Percentiles rank a stretch among this genome's conserved stretches.
Evolutionary conservation across 768 basidiomycete genomes (phyloP).

Genomic region (Lentinula detonsa): DNA sequence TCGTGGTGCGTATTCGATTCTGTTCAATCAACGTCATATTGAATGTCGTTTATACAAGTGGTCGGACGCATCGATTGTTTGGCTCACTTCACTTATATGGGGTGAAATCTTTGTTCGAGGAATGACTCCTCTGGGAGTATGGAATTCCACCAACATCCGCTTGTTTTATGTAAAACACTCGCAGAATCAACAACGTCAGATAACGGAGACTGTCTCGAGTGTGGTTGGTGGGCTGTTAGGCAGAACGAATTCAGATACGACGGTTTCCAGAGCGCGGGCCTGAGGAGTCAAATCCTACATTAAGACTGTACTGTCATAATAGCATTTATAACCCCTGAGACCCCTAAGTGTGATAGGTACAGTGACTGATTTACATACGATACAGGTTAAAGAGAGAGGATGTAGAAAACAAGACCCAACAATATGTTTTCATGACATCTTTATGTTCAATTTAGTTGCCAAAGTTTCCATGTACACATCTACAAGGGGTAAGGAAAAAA

Average conservation of each 20-base stretch:
- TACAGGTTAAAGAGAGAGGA: neutral
- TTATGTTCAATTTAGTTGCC: slow-evolving; percentile 73
- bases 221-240: slow-evolving; percentile 77
- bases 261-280: slow-evolving; percentile 7
- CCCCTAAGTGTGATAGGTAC: neutral
- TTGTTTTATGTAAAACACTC: slow-evolving; percentile 91
- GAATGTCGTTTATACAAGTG: slow-evolving; percentile 45
- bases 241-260: slow-evolving; percentile 31
- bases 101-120: slow-evolving; percentile 91
- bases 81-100: slow-evolving; percentile 94
- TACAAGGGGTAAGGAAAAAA: slow-evolving; percentile 17
- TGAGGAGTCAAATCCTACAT: neutral
- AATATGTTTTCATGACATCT: slow-evolving; percentile 14
- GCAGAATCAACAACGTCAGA: slow-evolving; percentile 59
- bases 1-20: slow-evolving; percentile 48
- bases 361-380: neutral
- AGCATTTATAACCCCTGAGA: neutral
- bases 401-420: no score
- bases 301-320: neutral
- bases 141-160: slow-evolving; percentile 86
- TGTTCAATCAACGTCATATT: slow-evolving; percentile 2
- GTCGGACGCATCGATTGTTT: slow-evolving; percentile 87
- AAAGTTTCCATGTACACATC: slow-evolving; percentile 86
- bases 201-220: slow-evolving; percentile 73
- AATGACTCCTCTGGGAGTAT: slow-evolving; percentile 82